These are phyloP conservation scores for Cephalotrichum gorgonifer DNA, from an alignment of 2,329 filamentous ascomycete genomes.

Conservation along the genomic window DNA sequence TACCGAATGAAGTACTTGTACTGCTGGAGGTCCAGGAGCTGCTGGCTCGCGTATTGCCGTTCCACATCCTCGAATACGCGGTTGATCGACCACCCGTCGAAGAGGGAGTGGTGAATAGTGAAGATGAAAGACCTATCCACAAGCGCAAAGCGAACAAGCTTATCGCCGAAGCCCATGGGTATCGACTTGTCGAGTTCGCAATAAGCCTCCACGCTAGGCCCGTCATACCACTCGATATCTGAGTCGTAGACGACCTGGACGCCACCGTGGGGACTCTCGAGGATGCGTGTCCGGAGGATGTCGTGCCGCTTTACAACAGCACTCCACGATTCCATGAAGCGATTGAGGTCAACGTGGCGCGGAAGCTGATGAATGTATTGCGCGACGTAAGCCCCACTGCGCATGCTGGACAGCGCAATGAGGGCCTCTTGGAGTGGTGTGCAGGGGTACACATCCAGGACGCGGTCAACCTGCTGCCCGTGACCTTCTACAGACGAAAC, in stretches of 20 bases:
- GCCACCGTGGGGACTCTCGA: slow-evolving; percentile 32
- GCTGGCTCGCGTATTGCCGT: slow-evolving; percentile 28
- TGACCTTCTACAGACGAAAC: slow-evolving; percentile 29
- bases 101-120: slow-evolving; percentile 45
- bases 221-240: slow-evolving; percentile 22
- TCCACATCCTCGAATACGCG: slow-evolving; percentile 37
- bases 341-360: slow-evolving; percentile 21
- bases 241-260: slow-evolving; percentile 35
- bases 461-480: slow-evolving; percentile 16
- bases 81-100: slow-evolving; percentile 47
- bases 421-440: slow-evolving; percentile 44
- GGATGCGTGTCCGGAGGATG: slow-evolving; percentile 38
- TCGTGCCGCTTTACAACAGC: slow-evolving; percentile 22
- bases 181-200: slow-evolving; percentile 27
- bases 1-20: slow-evolving; percentile 41
- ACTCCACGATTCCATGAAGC: slow-evolving; percentile 33
- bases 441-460: slow-evolving; percentile 44
- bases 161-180: slow-evolving; percentile 30
- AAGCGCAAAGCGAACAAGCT: slow-evolving; percentile 34
- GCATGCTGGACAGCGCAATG: slow-evolving; percentile 39
- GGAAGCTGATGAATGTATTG: slow-evolving; percentile 33
- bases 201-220: slow-evolving; percentile 26
- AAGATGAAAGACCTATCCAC: slow-evolving; percentile 30
- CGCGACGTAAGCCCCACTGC: slow-evolving; percentile 40
- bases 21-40: not conserved